These are phyloP conservation scores for Apiospora saccharicola DNA, from an alignment of 2,329 filamentous ascomycete genomes.

Conservation along the genomic window DNA sequence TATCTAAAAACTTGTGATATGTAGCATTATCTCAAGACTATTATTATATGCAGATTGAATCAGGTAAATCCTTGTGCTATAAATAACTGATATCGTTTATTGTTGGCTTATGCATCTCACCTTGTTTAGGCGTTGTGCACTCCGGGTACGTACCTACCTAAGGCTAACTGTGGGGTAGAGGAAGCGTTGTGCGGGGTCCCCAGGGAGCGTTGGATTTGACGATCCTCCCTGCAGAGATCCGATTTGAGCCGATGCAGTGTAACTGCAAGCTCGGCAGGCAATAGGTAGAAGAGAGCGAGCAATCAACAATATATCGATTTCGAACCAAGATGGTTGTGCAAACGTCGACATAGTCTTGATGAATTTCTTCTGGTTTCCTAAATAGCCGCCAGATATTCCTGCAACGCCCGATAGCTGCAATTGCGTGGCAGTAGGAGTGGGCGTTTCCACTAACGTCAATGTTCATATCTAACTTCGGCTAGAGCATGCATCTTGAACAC, in stretches of 20 bases:
- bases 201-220: neutral
- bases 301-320: neutral
- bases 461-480: conserved; percentile 8
- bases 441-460: conserved; percentile 10
- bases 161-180: conserved; percentile 20
- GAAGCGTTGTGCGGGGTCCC: neutral
- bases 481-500: neutral
- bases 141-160: conserved; percentile 13
- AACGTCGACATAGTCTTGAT: neutral
- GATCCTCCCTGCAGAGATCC: conserved; percentile 7
- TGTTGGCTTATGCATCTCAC: neutral
- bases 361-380: neutral
- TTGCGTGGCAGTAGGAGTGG: neutral
- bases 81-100: neutral
- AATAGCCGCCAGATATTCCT: neutral
- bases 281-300: neutral
- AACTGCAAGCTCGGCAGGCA: conserved; percentile 1
- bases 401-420: neutral
- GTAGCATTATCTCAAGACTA: neutral
- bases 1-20: neutral
- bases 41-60: neutral
- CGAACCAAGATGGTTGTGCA: neutral
- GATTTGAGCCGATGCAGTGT: conserved; percentile 11
- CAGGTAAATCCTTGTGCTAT: neutral
- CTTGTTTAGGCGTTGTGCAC: neutral